Conservation (phyloP, 2,329 filamentous ascomycete species). For the Talaromyces sp. region DNA sequence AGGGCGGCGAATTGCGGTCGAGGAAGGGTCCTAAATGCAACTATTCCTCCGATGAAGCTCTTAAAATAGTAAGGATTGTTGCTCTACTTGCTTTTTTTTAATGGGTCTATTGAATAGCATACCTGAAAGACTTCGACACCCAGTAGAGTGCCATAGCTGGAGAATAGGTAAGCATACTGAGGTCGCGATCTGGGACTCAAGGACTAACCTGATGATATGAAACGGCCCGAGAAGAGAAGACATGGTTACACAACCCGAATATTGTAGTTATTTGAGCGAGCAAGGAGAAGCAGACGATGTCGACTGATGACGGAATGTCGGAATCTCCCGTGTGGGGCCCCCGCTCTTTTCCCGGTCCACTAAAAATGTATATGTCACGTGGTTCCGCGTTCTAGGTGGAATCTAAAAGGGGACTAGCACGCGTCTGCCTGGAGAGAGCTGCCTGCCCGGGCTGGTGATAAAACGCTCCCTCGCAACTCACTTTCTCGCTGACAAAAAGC, state of each 20-base stretch:
- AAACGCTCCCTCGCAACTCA: slow-evolving; percentile 2
- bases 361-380: slow-evolving; percentile 33
- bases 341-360: not conserved
- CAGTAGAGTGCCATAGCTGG: slow-evolving; percentile 79
- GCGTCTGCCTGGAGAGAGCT: slow-evolving; percentile 36
- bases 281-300: not conserved
- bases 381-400: slow-evolving; percentile 28
- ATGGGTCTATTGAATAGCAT: slow-evolving; percentile 18
- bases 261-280: not conserved
- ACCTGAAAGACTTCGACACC: slow-evolving; percentile 85
- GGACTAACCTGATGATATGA: slow-evolving; percentile 17
- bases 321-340: slow-evolving; percentile 1
- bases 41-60: slow-evolving; percentile 70
- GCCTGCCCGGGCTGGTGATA: not conserved
- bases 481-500: not conserved
- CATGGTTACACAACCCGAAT: slow-evolving; percentile 8
- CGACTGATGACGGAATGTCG: slow-evolving; percentile 1
- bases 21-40: slow-evolving; percentile 72
- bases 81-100: not conserved
- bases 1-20: slow-evolving; percentile 76
- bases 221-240: slow-evolving; percentile 13
- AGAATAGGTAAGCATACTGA: not conserved
- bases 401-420: slow-evolving; percentile 33
- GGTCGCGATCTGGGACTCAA: slow-evolving; percentile 7
- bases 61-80: slow-evolving; percentile 26